Evolutionary conservation across 257 asterid genomes (phyloP).

Genomic region (Handroanthus guayacan): DNA sequence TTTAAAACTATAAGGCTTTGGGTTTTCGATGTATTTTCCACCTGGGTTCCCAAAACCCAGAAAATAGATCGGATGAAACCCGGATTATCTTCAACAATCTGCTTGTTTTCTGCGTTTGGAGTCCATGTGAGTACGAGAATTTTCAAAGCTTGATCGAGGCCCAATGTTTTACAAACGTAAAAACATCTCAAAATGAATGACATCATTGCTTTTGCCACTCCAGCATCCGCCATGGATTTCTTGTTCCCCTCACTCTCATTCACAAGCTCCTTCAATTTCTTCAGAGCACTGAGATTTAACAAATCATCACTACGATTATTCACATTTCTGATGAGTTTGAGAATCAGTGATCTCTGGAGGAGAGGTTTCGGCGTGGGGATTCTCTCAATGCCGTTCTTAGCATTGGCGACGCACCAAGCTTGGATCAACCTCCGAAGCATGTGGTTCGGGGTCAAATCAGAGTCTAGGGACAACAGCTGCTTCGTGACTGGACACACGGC

Average conservation of each 20-base stretch:
- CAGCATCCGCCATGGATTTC: slow-evolving; percentile 67
- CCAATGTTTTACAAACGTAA: slow-evolving; percentile 40
- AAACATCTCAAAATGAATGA: slow-evolving; percentile 45
- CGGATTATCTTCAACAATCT: slow-evolving; percentile 47
- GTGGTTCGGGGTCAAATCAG: slow-evolving; percentile 85
- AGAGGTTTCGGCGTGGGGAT: slow-evolving; percentile 83
- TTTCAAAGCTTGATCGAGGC: slow-evolving; percentile 59
- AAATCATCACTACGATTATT: neutral
- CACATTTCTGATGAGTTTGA: slow-evolving; percentile 61
- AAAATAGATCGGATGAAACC: slow-evolving; percentile 52
- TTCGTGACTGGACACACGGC: slow-evolving; percentile 75
- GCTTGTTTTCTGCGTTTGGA: slow-evolving; percentile 47
- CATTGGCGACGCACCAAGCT: slow-evolving; percentile 78
- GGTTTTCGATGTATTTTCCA: slow-evolving; percentile 39
- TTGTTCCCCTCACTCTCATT: slow-evolving; percentile 57
- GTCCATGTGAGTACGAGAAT: slow-evolving; percentile 64
- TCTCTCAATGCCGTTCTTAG: slow-evolving; percentile 65
- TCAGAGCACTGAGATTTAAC: slow-evolving; percentile 40
- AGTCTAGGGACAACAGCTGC: slow-evolving; percentile 56
- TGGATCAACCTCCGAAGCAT: slow-evolving; percentile 83
- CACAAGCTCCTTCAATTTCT: slow-evolving; percentile 55
- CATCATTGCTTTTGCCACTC: slow-evolving; percentile 58
- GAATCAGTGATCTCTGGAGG: slow-evolving; percentile 46
- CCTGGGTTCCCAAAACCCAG: slow-evolving; percentile 48
- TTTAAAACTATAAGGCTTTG: slow-evolving; percentile 52